Evolutionary conservation across 208 protist species (phyloP).

Genomic region (Leishmania mexicana): DNA sequence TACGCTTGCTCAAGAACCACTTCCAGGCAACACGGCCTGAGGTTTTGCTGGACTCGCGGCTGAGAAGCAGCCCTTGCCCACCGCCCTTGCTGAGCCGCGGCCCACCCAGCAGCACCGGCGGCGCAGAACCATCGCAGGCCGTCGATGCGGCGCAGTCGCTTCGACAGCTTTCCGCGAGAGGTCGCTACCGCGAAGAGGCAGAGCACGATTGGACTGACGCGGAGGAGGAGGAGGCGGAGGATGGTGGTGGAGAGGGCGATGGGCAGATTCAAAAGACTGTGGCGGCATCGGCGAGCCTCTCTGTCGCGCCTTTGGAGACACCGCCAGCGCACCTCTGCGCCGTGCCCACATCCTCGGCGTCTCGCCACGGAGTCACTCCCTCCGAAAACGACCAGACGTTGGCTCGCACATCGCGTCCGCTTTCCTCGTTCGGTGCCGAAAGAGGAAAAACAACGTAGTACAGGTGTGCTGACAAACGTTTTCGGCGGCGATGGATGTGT

Average conservation of each 20-base stretch:
- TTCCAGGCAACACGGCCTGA: conserved; percentile 25
- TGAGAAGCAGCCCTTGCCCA: not conserved
- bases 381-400: not conserved
- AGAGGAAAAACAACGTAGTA: not conserved
- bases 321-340: conserved; percentile 40
- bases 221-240: conserved; percentile 7
- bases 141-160: not conserved
- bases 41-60: conserved; percentile 16
- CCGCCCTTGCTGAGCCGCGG: not conserved
- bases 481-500: not conserved
- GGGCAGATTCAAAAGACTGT: not conserved
- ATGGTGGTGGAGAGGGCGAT: not conserved
- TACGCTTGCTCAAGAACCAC: conserved; percentile 28
- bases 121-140: not conserved
- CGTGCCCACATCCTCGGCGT: conserved; percentile 10
- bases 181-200: conserved; percentile 1
- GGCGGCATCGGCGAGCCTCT: not conserved
- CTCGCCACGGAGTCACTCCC: not conserved
- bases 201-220: conserved; percentile 23
- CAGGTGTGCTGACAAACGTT: not conserved
- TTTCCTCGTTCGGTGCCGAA: not conserved
- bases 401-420: not conserved
- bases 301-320: conserved; percentile 4
- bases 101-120: not conserved
- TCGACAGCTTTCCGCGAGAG: not conserved